phyloP scores from a whole-genome alignment of 306 rosid species.

The Arachis hypogaea region DNA sequence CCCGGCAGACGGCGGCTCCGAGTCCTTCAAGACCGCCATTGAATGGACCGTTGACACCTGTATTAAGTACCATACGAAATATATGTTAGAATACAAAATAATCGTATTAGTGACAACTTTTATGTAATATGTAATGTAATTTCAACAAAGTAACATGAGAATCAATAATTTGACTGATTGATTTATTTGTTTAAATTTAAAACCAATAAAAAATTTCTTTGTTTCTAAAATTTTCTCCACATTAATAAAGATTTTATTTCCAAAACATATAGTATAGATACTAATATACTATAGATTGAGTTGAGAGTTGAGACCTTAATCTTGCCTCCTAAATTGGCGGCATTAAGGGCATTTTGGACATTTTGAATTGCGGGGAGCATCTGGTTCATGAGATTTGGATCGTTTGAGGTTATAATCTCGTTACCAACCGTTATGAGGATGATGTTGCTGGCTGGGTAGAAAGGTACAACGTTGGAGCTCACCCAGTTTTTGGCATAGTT shows the following conservation, averaged over 20 bases:
- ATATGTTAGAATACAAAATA: too few species aligned
- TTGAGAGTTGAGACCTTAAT: constrained; percentile 62
- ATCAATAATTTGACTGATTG: too few species aligned
- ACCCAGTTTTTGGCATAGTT: constrained; percentile 73
- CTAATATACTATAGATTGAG: too few species aligned
- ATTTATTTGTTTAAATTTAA: too few species aligned
- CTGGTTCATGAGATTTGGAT: constrained; percentile 55
- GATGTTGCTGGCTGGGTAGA: constrained; percentile 82
- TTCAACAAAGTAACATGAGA: too few species aligned
- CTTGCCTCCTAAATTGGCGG: constrained; percentile 59
- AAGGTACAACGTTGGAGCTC: constrained; percentile 66
- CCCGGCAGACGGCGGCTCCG: constrained; percentile 94
- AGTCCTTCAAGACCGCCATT: constrained; percentile 76
- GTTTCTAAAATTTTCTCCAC: too few species aligned
- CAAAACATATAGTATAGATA: too few species aligned
- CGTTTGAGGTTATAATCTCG: constrained; percentile 83
- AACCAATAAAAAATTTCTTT: too few species aligned
- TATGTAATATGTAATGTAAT: too few species aligned
- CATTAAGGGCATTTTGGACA: constrained; percentile 73
- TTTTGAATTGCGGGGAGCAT: constrained; percentile 86
- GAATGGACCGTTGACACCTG: constrained; percentile 89
- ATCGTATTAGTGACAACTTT: too few species aligned
- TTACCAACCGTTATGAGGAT: constrained; percentile 89
- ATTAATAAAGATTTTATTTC: too few species aligned
- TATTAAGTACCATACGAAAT: too few species aligned